phyloP scores from a whole-genome alignment of 2,329 filamentous ascomycete genomes.

The Penicillium oxalicum region DNA sequence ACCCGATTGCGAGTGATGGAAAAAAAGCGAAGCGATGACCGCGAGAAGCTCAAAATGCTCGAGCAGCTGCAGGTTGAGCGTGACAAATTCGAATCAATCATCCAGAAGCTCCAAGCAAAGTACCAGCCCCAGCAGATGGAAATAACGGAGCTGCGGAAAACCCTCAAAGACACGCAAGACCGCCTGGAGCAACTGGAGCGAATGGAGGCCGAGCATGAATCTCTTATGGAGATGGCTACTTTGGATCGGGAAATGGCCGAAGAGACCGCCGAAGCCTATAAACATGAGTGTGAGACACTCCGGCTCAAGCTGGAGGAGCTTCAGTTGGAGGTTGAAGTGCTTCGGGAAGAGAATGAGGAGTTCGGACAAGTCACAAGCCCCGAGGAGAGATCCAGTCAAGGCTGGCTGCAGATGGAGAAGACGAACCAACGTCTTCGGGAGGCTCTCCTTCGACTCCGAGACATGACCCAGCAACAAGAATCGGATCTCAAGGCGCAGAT shows the following conservation, averaged over 20 bases:
- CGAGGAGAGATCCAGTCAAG: slow-evolving; percentile 78
- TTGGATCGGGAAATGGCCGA: slow-evolving; percentile 95
- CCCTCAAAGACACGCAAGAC: slow-evolving; percentile 68
- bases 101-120: slow-evolving; percentile 85
- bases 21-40: slow-evolving; percentile 77
- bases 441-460: slow-evolving; percentile 74
- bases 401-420: slow-evolving; percentile 86
- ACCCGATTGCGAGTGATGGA: slow-evolving; percentile 82
- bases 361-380: slow-evolving; percentile 77
- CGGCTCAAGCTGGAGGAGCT: slow-evolving; percentile 75
- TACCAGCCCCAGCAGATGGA: slow-evolving; percentile 81
- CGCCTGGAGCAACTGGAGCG: slow-evolving; percentile 64
- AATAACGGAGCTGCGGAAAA: slow-evolving; percentile 66
- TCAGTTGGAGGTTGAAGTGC: slow-evolving; percentile 78
- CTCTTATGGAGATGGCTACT: slow-evolving; percentile 75
- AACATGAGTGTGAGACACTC: slow-evolving; percentile 70
- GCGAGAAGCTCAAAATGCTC: slow-evolving; percentile 73
- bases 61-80: slow-evolving; percentile 63
- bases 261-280: slow-evolving; percentile 77
- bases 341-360: slow-evolving; percentile 81
- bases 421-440: slow-evolving; percentile 83
- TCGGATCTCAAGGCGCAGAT: slow-evolving; percentile 70
- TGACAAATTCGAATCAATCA: slow-evolving; percentile 63
- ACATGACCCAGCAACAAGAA: slow-evolving; percentile 81
- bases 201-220: slow-evolving; percentile 77